Evolutionary conservation across 2,329 filamentous ascomycete genomes (phyloP).

Genomic region (Fusarium sp.): DNA sequence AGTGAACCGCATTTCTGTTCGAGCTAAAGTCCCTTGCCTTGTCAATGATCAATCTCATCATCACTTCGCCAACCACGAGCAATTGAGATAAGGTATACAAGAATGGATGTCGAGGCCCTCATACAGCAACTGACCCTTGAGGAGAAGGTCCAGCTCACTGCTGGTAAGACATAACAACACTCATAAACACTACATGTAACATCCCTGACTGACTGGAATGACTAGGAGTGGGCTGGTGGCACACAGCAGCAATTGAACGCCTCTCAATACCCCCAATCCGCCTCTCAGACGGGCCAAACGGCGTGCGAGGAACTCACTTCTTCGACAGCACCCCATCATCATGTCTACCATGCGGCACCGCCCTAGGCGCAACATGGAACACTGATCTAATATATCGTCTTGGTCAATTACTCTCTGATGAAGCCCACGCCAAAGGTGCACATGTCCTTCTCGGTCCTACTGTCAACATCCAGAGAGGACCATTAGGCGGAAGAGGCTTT

Average conservation of each 20-base stretch:
- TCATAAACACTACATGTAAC: no score
- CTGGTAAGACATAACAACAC: background rate
- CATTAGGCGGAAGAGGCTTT: conserved; percentile 1
- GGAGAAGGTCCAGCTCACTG: background rate
- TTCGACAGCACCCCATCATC: conserved; percentile 41
- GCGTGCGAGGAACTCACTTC: conserved; percentile 37
- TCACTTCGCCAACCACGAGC: accelerated
- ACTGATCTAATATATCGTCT: background rate
- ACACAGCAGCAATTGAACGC: conserved; percentile 29
- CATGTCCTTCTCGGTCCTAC: conserved; percentile 4
- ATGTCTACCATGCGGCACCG: conserved; percentile 37
- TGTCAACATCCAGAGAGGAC: background rate
- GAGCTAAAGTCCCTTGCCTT: background rate
- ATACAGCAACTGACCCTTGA: conserved; percentile 2
- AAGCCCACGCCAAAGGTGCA: conserved; percentile 3
- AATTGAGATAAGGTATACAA: background rate
- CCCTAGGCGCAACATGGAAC: conserved; percentile 2
- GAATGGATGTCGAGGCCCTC: conserved; percentile 3
- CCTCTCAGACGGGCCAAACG: conserved; percentile 37
- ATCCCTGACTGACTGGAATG: no score
- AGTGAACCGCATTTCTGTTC: background rate
- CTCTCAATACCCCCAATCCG: conserved; percentile 20
- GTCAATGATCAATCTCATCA: background rate
- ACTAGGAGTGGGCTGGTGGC: conserved; percentile 12
- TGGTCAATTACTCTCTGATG: background rate